Conservation (phyloP, 352 stramenopile genomes). For the Phytophthora quininea region DNA sequence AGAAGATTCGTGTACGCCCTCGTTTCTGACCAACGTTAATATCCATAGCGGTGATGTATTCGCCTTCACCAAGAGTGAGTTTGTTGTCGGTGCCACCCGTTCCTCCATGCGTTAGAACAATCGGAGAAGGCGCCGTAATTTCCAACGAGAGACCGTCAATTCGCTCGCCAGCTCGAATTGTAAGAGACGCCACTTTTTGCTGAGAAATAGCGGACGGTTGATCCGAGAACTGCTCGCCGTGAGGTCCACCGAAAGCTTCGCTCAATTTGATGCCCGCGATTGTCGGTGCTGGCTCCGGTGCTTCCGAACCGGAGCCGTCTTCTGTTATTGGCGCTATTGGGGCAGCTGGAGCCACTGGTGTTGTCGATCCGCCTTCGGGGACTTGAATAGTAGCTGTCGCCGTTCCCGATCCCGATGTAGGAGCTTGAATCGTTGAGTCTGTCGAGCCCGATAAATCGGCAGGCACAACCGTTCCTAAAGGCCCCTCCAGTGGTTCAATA, state of each 20-base stretch:
- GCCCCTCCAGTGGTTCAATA: conserved; percentile 5
- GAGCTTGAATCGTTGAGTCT: not conserved
- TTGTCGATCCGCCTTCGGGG: not conserved
- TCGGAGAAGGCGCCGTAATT: not conserved
- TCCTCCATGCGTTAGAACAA: conserved; percentile 10
- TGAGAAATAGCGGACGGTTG: conserved; percentile 1
- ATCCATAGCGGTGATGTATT: conserved; percentile 16
- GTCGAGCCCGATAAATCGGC: conserved; percentile 44
- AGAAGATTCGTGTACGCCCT: conserved; percentile 16
- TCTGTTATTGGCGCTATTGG: not conserved
- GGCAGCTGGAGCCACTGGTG: not conserved
- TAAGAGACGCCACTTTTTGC: conserved; percentile 10
- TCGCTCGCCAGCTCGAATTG: conserved; percentile 4
- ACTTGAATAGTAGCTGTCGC: not conserved
- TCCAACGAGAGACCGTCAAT: conserved; percentile 8
- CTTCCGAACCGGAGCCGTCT: not conserved
- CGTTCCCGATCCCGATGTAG: too few species aligned
- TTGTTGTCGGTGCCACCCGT: conserved; percentile 10
- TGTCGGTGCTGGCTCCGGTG: conserved; percentile 13
- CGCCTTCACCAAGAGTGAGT: conserved; percentile 1
- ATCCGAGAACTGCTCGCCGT: conserved; percentile 19
- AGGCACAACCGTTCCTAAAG: conserved; percentile 29
- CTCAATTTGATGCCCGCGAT: conserved; percentile 9
- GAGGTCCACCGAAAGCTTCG: conserved; percentile 10
- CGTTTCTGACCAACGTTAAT: conserved; percentile 18